Percentiles rank a stretch among this genome's conserved stretches.
phyloP scores from a whole-genome alignment of 2,329 filamentous ascomycete species.

The Cercospora sp. region DNA sequence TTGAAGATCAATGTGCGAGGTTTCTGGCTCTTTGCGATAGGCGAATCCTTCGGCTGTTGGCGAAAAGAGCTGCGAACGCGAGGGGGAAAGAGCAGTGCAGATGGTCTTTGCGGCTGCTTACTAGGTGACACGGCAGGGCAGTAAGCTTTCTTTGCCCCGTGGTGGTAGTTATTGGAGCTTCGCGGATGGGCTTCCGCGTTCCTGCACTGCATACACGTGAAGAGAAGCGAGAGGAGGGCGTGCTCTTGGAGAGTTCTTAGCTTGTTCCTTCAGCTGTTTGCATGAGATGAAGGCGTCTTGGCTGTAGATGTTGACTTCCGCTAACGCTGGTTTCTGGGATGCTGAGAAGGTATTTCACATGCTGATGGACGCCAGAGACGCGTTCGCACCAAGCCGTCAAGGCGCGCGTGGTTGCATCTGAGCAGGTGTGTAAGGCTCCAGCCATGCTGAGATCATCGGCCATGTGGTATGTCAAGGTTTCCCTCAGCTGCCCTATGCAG shows the following conservation, averaged over 20 bases:
- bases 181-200: not conserved
- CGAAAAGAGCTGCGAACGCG: not conserved
- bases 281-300: not conserved
- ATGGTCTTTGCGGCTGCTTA: not conserved
- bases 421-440: not conserved
- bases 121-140: not conserved
- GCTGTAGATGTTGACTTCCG: not conserved
- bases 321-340: not conserved
- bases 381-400: not conserved
- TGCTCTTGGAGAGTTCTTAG: not conserved
- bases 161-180: not conserved
- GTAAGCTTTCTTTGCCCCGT: not conserved
- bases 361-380: not conserved
- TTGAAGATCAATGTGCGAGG: too few species aligned
- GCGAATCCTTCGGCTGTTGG: too few species aligned
- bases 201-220: not conserved
- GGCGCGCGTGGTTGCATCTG: not conserved
- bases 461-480: not conserved
- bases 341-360: not conserved
- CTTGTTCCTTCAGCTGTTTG: slow-evolving; percentile 2
- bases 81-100: not conserved
- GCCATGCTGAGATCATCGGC: not conserved
- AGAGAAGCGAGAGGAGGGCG: not conserved
- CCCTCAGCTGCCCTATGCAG: not conserved
- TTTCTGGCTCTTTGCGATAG: too few species aligned